These are phyloP conservation scores for Petunia axillaris DNA, from an alignment of 257 asterid genomes.

Conservation along the genomic window DNA sequence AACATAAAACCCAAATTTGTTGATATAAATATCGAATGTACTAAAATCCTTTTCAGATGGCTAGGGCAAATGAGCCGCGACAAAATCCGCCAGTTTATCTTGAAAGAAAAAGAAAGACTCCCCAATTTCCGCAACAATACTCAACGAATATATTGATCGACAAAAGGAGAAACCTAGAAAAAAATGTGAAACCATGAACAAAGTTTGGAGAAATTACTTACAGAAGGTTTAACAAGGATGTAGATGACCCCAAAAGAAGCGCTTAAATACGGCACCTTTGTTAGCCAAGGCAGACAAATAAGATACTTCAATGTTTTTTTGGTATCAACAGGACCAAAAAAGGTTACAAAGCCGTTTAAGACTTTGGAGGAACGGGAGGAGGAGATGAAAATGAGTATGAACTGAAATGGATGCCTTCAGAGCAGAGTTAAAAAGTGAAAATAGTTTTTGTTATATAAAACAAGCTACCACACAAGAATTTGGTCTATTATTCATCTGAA, in stretches of 20 bases:
- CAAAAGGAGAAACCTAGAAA: too few relatives aligned
- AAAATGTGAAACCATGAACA: background rate
- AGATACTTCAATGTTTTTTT: background rate
- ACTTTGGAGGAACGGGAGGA: background rate
- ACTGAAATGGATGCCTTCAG: background rate
- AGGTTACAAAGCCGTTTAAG: background rate
- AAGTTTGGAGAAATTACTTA: slow-evolving; percentile 45
- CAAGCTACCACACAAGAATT: background rate
- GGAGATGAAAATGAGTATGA: background rate
- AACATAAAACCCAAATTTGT: too few relatives aligned
- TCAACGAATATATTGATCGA: too few relatives aligned
- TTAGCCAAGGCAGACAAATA: slow-evolving; percentile 18
- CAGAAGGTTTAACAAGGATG: slow-evolving; percentile 89
- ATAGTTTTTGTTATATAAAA: background rate
- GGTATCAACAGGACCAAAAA: background rate
- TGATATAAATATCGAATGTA: too few relatives aligned
- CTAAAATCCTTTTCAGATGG: too few relatives aligned
- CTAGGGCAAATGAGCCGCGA: too few relatives aligned
- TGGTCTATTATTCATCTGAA: background rate
- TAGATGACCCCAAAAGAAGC: slow-evolving; percentile 86
- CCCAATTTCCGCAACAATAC: too few relatives aligned
- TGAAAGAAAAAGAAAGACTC: too few relatives aligned
- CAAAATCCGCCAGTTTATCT: too few relatives aligned
- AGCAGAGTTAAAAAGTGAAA: background rate
- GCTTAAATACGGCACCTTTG: slow-evolving; percentile 84